Base-by-base conservation (phyloP, 225 moss, liverwort and hornwort species). In the Asterella californica region DNA sequence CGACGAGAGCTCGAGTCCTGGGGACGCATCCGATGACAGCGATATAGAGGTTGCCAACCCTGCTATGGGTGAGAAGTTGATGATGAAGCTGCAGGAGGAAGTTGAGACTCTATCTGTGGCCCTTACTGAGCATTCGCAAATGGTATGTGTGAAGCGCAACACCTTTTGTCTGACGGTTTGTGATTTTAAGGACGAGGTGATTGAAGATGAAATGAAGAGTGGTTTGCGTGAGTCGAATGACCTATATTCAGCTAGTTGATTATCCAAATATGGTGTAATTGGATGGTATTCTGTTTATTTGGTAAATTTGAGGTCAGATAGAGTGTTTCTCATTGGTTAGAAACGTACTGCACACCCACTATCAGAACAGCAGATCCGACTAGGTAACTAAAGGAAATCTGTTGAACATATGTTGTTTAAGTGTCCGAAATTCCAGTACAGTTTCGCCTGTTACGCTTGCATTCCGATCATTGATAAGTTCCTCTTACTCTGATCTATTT, bases 81-180 rank as follows among this genome's bases (percentile, higher is more conserved):
- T 92, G 37, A 68, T 79, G 77, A 89, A 85, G 46, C 79, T 92
- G 79, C 90, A 89, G 75, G 86, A 89, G 75, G 94, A 94, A 86
- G 91, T 94, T 73, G 88, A 89, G 73, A 86, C 86, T 80, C 85
- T 94, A 14, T 88, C 92, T 59, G 76, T 72, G 46, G 85, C 84
- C 61, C 88, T 94, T 70, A 84, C 87, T 68, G 80, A 88, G 70
- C 90, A 82, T 45, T 91, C 90, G 69, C 84, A 87, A 81, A 76
- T 81, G 83, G 94, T 94, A 72, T 81, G 75, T 55, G 18, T 55
- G 9, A 24, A 48, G 18, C 36, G 34, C 22, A 38, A 25, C 0
- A 61, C 9, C 27, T 61, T 25, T 27, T 6, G 70, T 74, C 8
- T 7, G 52, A 70, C 0, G 15, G 18, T 61, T 46, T 19, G 12